These are phyloP conservation scores for Lentinula novae-zelandiae DNA, from an alignment of 1,284 basidiomycete species.

Conservation along the genomic window DNA sequence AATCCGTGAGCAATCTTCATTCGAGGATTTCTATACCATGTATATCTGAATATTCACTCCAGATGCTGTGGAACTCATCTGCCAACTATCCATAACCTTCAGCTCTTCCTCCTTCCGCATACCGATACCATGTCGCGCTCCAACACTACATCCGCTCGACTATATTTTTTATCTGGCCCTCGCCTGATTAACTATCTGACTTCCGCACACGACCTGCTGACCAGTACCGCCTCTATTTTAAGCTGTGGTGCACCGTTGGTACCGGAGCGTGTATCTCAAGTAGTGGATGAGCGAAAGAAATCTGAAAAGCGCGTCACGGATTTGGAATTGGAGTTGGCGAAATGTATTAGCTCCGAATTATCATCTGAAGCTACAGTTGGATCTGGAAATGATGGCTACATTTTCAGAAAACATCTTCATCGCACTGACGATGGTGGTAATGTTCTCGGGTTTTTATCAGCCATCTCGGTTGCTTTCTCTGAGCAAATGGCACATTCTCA, in stretches of 20 bases:
- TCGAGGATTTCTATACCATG: neutral
- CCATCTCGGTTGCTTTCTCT: conserved; percentile 50
- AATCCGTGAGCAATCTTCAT: conserved; percentile 55
- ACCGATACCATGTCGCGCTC: conserved; percentile 59
- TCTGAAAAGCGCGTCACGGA: conserved; percentile 61
- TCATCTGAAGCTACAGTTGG: conserved; percentile 27
- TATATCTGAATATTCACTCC: neutral
- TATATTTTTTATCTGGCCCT: conserved; percentile 81
- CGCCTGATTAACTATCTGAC: conserved; percentile 64
- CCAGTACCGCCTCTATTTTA: conserved; percentile 53
- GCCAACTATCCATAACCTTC: conserved; percentile 67
- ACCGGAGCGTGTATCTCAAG: conserved; percentile 64
- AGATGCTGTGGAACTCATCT: conserved; percentile 89
- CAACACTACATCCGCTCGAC: conserved; percentile 58
- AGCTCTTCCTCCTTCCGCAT: conserved; percentile 67
- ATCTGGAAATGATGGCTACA: conserved; percentile 17
- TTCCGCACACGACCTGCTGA: conserved; percentile 51
- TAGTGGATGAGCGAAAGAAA: conserved; percentile 63
- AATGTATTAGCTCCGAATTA: conserved; percentile 47
- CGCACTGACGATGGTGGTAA: conserved; percentile 60
- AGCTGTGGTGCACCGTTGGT: conserved; percentile 64
- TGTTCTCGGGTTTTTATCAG: conserved; percentile 57
- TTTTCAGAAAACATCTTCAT: conserved; percentile 48
- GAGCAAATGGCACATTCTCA: conserved; percentile 20
- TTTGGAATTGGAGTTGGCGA: conserved; percentile 66